Conservation (phyloP, 805 yeast species). For the Saccharomycopsis guyanensis region DNA sequence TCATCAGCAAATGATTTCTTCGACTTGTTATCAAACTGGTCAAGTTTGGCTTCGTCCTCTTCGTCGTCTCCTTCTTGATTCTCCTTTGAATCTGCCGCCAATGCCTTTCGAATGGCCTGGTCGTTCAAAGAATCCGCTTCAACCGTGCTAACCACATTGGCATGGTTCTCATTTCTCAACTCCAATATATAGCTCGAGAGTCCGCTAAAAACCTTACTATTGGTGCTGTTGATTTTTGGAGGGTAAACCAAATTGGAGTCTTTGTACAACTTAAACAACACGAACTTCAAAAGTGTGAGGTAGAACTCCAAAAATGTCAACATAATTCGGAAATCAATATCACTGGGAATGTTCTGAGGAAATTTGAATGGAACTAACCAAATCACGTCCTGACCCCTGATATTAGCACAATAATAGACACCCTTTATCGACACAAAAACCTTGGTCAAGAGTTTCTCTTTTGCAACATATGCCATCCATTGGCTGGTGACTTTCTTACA, state of each 20-base stretch:
- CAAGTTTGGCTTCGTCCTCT: conserved; percentile 41
- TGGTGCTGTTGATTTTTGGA: conserved; percentile 56
- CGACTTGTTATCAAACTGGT: conserved; percentile 58
- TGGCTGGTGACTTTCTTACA: conserved; percentile 84
- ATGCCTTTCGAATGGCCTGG: conserved; percentile 27
- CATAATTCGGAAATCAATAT: conserved; percentile 95
- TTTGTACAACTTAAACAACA: conserved; percentile 73
- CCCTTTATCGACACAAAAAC: conserved; percentile 97
- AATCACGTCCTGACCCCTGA: conserved; percentile 86
- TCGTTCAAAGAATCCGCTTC: conserved; percentile 46
- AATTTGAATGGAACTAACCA: conserved; percentile 98
- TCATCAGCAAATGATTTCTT: conserved; percentile 59
- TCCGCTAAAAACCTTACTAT: conserved; percentile 84
- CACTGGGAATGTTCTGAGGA: conserved; percentile 91
- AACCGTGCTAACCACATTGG: conserved; percentile 27
- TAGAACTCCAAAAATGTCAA: conserved; percentile 93
- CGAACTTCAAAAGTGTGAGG: conserved; percentile 85
- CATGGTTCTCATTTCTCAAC: conserved; percentile 29
- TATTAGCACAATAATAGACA: conserved; percentile 85
- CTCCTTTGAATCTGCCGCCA: conserved; percentile 34
- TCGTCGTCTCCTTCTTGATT: conserved; percentile 31
- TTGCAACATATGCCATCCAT: conserved; percentile 91
- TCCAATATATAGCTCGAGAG: conserved; percentile 76
- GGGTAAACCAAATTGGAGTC: conserved; percentile 87
- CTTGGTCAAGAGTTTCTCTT: conserved; percentile 72